A percentile compares a stretch with the other conserved stretches of the same genome.
Conservation (phyloP, 2,329 filamentous ascomycete species). For the Clonostachys sp. region DNA sequence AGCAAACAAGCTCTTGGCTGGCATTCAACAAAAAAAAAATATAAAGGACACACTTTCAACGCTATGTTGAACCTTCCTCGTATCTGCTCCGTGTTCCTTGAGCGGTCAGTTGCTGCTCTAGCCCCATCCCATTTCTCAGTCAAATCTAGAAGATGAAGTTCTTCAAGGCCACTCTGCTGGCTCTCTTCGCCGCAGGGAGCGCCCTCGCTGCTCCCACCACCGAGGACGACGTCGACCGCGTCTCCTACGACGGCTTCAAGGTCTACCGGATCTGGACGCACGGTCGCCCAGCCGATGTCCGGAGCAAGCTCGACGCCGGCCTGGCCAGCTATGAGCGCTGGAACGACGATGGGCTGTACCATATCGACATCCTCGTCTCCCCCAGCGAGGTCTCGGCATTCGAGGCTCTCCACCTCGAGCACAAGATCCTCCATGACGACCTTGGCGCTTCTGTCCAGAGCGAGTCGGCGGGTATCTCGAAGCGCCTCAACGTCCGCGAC, state of each 20-base stretch:
- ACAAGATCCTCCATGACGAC: constrained; percentile 18
- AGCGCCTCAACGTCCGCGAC: constrained; percentile 11
- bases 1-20: too few relatives aligned
- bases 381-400: constrained; percentile 20
- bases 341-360: constrained; percentile 7
- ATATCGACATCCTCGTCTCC: constrained; percentile 22
- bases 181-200: background rate
- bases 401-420: constrained; percentile 19
- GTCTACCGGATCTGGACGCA: constrained; percentile 39
- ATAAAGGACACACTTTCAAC: too few relatives aligned
- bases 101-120: too few relatives aligned
- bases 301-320: constrained; percentile 19
- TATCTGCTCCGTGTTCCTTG: too few relatives aligned
- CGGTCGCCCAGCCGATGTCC: constrained; percentile 27
- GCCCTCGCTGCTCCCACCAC: background rate
- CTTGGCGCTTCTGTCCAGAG: constrained; percentile 18
- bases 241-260: constrained; percentile 23
- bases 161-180: background rate
- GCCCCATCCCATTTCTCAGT: too few relatives aligned
- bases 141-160: background rate
- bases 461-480: constrained; percentile 12
- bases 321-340: constrained; percentile 8
- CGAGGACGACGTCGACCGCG: background rate
- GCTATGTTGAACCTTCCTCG: too few relatives aligned
- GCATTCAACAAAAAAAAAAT: too few relatives aligned